Evolutionary conservation across 441 rosid genomes (phyloP), one percentile per base, ranked within the genome.

Genomic region (Gossypium davidsonii): DNA sequence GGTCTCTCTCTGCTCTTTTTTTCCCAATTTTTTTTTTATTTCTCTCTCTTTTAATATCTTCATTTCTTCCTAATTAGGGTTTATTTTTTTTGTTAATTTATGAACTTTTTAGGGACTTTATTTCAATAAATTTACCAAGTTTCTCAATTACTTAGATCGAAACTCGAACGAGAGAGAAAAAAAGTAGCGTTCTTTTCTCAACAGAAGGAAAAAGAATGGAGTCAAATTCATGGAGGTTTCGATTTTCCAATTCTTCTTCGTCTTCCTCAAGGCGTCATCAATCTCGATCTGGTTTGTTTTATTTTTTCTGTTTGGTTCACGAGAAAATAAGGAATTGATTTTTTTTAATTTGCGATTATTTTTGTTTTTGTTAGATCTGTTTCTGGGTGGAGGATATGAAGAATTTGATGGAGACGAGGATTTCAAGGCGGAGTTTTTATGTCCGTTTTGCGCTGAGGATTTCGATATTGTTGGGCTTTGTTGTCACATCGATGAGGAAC

Each of bases 401-500:
- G 92, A 90, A 55, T 62, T 66, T 2, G 85, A 86, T 6, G 87
- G 37, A 28, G 96, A 86, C 15, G 93, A 87, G 14, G 88, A 85
- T 73, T 78, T 76, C 76, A 84, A 85, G 72, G 83, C 86, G 1
- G 90, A 89, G 87, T 89, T 82, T 78, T 65, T 85, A 25, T 92
- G 97, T 60, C 92, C 97, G 0, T 92, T 90, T 72, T 92, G 94
- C 34, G 88, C 81, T 18, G 96, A 90, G 78, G 94, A 88, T 77
- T 89, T 90, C 71, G 96, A 92, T 72, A 82, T 90, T 61, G 87
- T 92, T 57, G 97, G 91, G 6, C 91, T 92, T 21, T 92, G 87
- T 84, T 90, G 96, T 74, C 97, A 92, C 55, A 82, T 90, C 74
- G 94, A 88, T 46, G 97, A 89, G 69, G 87, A 88, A 20, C 96